Conservation (phyloP, 2,329 filamentous ascomycete species). For the Chaetothyriales sp. region DNA sequence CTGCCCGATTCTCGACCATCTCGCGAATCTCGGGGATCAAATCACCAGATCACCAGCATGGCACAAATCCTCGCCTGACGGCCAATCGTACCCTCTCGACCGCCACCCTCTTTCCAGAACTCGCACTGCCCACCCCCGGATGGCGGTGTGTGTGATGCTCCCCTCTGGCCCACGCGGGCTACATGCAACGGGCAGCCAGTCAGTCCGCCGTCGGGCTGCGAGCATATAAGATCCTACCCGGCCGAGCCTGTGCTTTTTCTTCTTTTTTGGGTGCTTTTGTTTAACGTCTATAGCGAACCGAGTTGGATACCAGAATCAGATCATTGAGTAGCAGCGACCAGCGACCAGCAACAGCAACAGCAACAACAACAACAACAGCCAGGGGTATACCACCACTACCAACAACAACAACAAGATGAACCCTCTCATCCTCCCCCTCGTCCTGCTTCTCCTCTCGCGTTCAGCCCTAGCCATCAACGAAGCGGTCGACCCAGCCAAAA, state of each 20-base stretch:
- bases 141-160: background rate
- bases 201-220: conserved; percentile 1
- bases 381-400: conserved; percentile 1
- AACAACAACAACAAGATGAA: conserved; percentile 2
- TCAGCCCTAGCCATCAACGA: conserved; percentile 23
- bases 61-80: background rate
- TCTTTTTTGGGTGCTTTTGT: conserved; percentile 4
- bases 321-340: no score
- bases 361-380: conserved; percentile 1
- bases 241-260: conserved; percentile 5
- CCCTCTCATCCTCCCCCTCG: conserved; percentile 10
- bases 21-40: conserved; percentile 7
- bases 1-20: conserved; percentile 2
- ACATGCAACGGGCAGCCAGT: background rate
- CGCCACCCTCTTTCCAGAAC: conserved; percentile 8
- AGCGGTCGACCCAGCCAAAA: conserved; percentile 27
- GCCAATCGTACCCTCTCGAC: conserved; percentile 8
- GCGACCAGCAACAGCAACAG: conserved; percentile 2
- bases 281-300: conserved; percentile 6
- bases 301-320: background rate
- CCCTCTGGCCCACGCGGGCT: conserved; percentile 1
- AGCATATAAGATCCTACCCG: conserved; percentile 6
- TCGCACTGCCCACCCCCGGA: conserved; percentile 1
- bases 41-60: conserved; percentile 1
- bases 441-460: conserved; percentile 12